Percentiles rank a stretch among this genome's conserved stretches.
Conservation (phyloP, 2,329 filamentous ascomycete genomes). For the Ophiostoma tasmaniense region DNA sequence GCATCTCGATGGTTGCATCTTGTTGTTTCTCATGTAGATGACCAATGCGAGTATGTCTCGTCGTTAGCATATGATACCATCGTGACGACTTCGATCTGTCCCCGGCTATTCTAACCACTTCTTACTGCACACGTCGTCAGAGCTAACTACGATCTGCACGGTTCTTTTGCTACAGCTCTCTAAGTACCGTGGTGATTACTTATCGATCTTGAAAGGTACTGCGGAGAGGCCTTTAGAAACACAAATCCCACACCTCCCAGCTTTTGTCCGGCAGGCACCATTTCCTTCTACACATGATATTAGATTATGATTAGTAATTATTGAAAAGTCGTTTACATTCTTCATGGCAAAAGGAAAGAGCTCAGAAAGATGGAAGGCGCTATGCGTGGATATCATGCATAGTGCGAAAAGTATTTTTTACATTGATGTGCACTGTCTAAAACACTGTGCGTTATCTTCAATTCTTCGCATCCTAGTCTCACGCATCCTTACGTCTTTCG, state of each 20-base stretch:
- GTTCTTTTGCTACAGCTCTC: neutral
- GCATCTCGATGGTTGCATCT: neutral
- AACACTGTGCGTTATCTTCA: neutral
- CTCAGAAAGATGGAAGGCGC: neutral
- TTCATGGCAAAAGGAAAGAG: neutral
- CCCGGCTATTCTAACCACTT: neutral
- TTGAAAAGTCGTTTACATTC: neutral
- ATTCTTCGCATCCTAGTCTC: neutral
- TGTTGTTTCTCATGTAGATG: neutral
- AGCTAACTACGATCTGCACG: neutral
- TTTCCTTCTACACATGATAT: neutral
- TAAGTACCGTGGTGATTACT: neutral
- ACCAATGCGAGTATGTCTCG: neutral
- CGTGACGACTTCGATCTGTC: neutral
- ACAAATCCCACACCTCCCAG: neutral
- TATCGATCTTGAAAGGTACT: neutral
- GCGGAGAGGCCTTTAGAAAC: neutral
- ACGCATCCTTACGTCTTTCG: neutral
- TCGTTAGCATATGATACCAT: neutral
- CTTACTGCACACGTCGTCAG: neutral
- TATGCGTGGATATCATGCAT: neutral
- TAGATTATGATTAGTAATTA: neutral
- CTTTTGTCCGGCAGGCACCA: neutral
- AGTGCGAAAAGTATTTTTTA: neutral
- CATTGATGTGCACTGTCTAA: neutral